Evolutionary conservation across 805 yeast genomes (phyloP).

Genomic region (Candida sithepensis): DNA sequence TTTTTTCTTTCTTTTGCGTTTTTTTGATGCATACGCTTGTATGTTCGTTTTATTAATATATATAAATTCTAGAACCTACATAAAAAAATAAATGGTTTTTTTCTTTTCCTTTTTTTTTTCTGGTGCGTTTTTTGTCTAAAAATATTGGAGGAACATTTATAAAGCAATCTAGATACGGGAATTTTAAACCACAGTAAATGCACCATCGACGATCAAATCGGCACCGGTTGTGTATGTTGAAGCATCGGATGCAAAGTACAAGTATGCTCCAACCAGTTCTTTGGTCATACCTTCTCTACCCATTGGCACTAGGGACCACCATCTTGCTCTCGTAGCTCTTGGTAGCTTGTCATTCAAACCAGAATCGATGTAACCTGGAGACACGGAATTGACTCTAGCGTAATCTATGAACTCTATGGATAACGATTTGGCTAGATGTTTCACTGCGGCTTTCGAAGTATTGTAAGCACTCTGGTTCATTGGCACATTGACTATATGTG

Average conservation of each 20-base stretch:
- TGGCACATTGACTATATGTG: slow-evolving; percentile 51
- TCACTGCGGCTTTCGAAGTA: slow-evolving; percentile 47
- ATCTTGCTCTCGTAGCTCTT: slow-evolving; percentile 21
- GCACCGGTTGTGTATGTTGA: slow-evolving; percentile 48
- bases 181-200: slow-evolving; percentile 37
- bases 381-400: slow-evolving; percentile 39
- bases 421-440: slow-evolving; percentile 43
- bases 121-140: too few species aligned
- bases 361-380: slow-evolving; percentile 30
- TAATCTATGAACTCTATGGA: slow-evolving; percentile 47
- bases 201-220: slow-evolving; percentile 49
- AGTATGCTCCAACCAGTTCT: slow-evolving; percentile 49
- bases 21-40: too few species aligned
- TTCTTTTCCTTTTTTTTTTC: too few species aligned
- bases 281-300: slow-evolving; percentile 48
- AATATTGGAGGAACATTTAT: too few species aligned
- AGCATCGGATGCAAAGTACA: slow-evolving; percentile 53
- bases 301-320: slow-evolving; percentile 38
- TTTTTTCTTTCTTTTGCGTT: too few species aligned
- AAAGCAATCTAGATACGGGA: neutral
- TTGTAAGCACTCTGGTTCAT: slow-evolving; percentile 47
- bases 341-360: slow-evolving; percentile 35
- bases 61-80: too few species aligned
- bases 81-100: too few species aligned
- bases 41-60: too few species aligned